Percentiles rank a stretch among this genome's conserved stretches.
Conservation (phyloP, 495 filamentous ascomycete species). For the Sabuloglossum arenarium region DNA sequence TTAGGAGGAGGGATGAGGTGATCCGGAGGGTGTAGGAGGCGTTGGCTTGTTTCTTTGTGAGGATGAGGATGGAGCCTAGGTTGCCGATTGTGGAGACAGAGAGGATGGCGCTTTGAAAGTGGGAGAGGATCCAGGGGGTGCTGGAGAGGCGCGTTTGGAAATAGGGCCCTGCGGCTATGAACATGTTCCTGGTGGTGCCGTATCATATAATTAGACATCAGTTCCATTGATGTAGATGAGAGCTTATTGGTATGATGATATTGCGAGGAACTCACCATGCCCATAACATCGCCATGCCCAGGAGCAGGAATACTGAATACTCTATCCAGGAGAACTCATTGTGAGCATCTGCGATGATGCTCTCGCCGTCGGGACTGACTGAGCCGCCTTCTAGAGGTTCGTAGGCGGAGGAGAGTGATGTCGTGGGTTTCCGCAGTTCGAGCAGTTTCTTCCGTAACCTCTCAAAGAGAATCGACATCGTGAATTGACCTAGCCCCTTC, state of each 20-base stretch:
- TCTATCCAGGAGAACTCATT: conserved; percentile 31
- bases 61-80: conserved; percentile 43
- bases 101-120: conserved; percentile 77
- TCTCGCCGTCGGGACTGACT: background rate
- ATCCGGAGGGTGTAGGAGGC: conserved; percentile 77
- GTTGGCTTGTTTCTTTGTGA: conserved; percentile 56
- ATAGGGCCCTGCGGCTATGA: conserved; percentile 84
- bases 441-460: background rate
- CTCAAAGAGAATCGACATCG: background rate
- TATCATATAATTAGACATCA: conserved; percentile 7
- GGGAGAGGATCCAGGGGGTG: conserved; percentile 43
- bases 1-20: conserved; percentile 47
- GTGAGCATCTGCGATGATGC: background rate
- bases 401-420: background rate
- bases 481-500: background rate
- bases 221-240: too few relatives aligned
- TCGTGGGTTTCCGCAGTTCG: background rate
- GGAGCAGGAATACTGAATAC: conserved; percentile 67
- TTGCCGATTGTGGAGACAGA: conserved; percentile 74
- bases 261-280: conserved; percentile 47
- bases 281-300: conserved; percentile 91
- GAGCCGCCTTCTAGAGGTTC: background rate
- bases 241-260: background rate
- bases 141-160: conserved; percentile 66
- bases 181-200: conserved; percentile 66